Evolutionary conservation across 2,329 filamentous ascomycete genomes (phyloP).

Genomic region (Sporothrix phasma): DNA sequence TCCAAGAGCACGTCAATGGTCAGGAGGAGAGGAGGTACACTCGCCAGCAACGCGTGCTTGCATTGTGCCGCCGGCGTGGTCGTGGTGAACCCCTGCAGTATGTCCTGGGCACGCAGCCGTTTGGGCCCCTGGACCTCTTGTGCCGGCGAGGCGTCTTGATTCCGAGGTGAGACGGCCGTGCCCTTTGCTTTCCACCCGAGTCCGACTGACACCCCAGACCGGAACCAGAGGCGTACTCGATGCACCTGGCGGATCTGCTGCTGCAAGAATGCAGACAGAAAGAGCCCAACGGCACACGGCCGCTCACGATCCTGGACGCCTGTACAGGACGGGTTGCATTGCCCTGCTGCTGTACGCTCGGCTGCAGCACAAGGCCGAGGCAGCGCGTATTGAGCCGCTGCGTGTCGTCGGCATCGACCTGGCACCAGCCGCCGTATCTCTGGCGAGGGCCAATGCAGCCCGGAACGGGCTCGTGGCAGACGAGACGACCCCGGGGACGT

Average conservation of each 20-base stretch:
- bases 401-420: slow-evolving; percentile 64
- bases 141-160: slow-evolving; percentile 76
- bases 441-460: slow-evolving; percentile 55
- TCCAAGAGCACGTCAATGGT: slow-evolving; percentile 30
- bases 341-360: slow-evolving; percentile 62
- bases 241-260: slow-evolving; percentile 37
- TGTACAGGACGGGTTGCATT: slow-evolving; percentile 93
- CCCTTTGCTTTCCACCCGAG: neutral
- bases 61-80: slow-evolving; percentile 40
- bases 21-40: neutral
- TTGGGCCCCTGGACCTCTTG: slow-evolving; percentile 69
- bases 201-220: slow-evolving; percentile 29
- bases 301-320: slow-evolving; percentile 63
- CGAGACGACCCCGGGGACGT: neutral
- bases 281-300: neutral
- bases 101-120: slow-evolving; percentile 77
- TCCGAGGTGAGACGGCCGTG: slow-evolving; percentile 47
- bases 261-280: neutral
- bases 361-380: slow-evolving; percentile 24
- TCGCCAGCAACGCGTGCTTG: slow-evolving; percentile 21
- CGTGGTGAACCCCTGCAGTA: slow-evolving; percentile 77
- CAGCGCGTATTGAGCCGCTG: slow-evolving; percentile 27
- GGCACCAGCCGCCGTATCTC: slow-evolving; percentile 50
- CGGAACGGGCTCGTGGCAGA: slow-evolving; percentile 34
- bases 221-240: slow-evolving; percentile 62